Base-by-base conservation (phyloP, 2,329 filamentous ascomycete species). In the Nigrograna mackinnonii region DNA sequence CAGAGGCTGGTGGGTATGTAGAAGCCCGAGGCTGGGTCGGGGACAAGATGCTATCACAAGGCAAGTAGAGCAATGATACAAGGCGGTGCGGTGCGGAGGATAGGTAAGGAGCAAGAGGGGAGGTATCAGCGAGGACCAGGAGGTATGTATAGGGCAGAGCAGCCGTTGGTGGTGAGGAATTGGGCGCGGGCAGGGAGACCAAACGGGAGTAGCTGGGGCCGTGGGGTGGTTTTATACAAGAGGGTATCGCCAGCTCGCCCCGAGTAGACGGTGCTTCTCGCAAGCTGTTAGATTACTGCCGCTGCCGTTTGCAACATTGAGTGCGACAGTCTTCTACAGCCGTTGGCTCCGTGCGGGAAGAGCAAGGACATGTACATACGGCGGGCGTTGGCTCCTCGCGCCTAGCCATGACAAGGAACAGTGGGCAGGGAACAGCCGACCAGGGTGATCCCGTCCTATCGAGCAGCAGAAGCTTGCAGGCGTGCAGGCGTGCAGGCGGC, bases 281-380 rank as follows among this genome's bases (percentile, higher is more conserved):
- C 51, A 59, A 65, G 58, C 57, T 64, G 24, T 28, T 70, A 68
- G 62, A 69, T 68, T 68, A 52, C 62, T 60, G 24, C 24, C 24
- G 24, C 62, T 64, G 58, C 62, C 60, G 64, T 68, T 69, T 68
- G 64, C 66, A 66, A 67, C 60, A 59, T 55, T 51, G 57, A 64
- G 59, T 67, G 63, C 64, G 61, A 67, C 66, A 57, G 24, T 9
- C 24, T 28, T 28, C 9, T 28, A 64, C 60, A 66, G 60, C 61
- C 63, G 62, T 67, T 67, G 62, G 57, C 58, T 60, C 62, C 60
- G 62, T 63, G 58, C 61, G 64, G 60, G 62, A 64, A 9, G 24
- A 55, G 55, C 60, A 60, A 60, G 60, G 58, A 60, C 56, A 62
- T 51, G 57, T 59, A 64, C 54, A 53, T 60, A 62, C 53, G 54